These are phyloP conservation scores for Fibroporia radiculosa DNA, from an alignment of 768 basidiomycete genomes.

Conservation along the genomic window DNA sequence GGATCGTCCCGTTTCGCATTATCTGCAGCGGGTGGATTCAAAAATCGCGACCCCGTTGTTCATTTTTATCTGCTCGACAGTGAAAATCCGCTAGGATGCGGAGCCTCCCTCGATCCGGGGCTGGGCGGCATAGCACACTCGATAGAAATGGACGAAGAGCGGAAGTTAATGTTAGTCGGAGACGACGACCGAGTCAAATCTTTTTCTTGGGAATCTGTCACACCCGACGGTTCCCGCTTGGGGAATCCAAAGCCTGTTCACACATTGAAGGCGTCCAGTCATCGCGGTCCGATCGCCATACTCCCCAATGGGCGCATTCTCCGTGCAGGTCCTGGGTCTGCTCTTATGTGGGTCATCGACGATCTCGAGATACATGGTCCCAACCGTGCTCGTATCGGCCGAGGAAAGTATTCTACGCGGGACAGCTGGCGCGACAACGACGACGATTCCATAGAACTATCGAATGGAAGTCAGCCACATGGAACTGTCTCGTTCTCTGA, in stretches of 20 bases:
- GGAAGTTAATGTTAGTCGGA: conserved; percentile 26
- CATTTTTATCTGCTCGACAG: conserved; percentile 6
- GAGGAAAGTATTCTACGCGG: neutral
- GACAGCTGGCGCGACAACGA: conserved; percentile 17
- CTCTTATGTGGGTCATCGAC: conserved; percentile 31
- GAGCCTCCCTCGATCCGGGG: conserved; percentile 8
- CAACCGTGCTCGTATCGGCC: conserved; percentile 3
- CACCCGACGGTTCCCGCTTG: neutral
- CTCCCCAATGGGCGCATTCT: conserved; percentile 21
- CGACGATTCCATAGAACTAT: conserved; percentile 24
- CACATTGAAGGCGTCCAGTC: conserved; percentile 19
- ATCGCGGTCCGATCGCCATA: conserved; percentile 24
- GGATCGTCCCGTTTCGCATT: conserved; percentile 20
- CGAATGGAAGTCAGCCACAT: conserved; percentile 18
- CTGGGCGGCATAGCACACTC: conserved; percentile 17
- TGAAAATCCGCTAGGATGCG: neutral
- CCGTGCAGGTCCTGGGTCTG: conserved; percentile 27
- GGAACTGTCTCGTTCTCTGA: conserved; percentile 7
- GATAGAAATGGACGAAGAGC: conserved; percentile 6
- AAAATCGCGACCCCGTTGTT: conserved; percentile 25
- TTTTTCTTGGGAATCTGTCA: conserved; percentile 22
- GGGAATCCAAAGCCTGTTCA: conserved; percentile 22
- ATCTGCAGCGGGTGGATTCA: conserved; percentile 23
- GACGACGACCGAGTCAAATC: conserved; percentile 30
- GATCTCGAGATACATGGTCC: conserved; percentile 23